Conservation (phyloP, 768 basidiomycete genomes). For the Clitopilus hobsonii region DNA sequence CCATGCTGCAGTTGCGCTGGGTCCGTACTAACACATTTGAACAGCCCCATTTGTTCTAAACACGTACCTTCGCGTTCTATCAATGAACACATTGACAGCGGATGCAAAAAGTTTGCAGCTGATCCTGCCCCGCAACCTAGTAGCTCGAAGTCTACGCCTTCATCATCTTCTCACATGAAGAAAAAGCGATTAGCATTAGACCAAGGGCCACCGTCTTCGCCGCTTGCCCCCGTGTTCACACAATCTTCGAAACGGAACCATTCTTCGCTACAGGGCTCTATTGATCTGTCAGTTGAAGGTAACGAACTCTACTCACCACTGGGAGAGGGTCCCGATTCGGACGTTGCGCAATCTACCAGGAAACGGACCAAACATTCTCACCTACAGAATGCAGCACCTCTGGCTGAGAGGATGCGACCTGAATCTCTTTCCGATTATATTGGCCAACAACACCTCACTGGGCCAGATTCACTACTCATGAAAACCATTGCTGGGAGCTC, state of each 20-base stretch:
- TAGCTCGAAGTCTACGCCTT: slow-evolving; percentile 7
- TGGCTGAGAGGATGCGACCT: slow-evolving; percentile 75
- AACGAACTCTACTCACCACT: slow-evolving; percentile 13
- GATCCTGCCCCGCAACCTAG: slow-evolving; percentile 8
- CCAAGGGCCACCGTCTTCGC: slow-evolving; percentile 12
- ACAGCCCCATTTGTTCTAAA: slow-evolving; percentile 46
- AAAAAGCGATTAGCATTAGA: background rate
- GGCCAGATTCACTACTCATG: slow-evolving; percentile 51
- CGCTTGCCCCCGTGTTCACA: slow-evolving; percentile 32
- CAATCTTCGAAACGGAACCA: background rate
- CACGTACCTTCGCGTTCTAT: slow-evolving; percentile 36
- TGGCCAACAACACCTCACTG: slow-evolving; percentile 65
- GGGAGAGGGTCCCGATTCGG: slow-evolving; percentile 7
- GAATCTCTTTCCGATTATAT: slow-evolving; percentile 58
- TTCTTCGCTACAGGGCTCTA: background rate
- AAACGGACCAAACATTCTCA: slow-evolving; percentile 16
- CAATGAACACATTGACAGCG: slow-evolving; percentile 48
- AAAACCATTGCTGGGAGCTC: slow-evolving; percentile 43
- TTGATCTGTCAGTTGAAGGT: background rate
- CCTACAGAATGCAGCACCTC: slow-evolving; percentile 34
- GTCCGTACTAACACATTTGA: background rate
- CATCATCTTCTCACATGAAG: background rate
- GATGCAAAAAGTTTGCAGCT: slow-evolving; percentile 24
- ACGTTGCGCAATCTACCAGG: slow-evolving; percentile 2
- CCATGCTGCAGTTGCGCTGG: background rate